Base-by-base conservation (phyloP, 257 asterid genomes). In the Jaltomata sinuosa region DNA sequence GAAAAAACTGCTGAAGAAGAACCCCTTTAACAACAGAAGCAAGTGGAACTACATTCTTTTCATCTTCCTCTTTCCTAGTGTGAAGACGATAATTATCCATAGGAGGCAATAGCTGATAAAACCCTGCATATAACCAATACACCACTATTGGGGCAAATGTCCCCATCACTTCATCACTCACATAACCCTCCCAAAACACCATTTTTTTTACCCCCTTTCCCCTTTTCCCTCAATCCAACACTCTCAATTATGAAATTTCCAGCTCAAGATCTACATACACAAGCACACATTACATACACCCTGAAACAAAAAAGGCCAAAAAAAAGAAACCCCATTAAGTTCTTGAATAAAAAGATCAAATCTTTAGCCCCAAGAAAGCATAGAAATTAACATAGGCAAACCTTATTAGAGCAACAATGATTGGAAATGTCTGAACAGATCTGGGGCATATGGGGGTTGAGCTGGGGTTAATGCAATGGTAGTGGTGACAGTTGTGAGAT, bases 181-280 rank as follows among this genome's bases (percentile, higher is more conserved):
- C 90, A 86, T 92, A 91, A 83, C 93, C 94, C 84, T 94, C 98
- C 98, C 98, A 93, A 52, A 94, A 91, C 88, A 94, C 97, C 97
- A 94, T 94, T 83, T 53, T 11, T 16, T 40, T 3, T n/a, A 19
- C 61, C 10, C 12, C 64, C 49, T 18, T 55, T 54, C 85, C 86
- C 83, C 64, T 87, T 79, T 47, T 40, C 85, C 79, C 62, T 87
- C 79, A 65, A 64, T 29, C 21, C 81, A 19, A 62, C 27, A 7
- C 76, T 79, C 54, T 52, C 65, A n/a, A 68, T 78, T 22, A 71
- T 11, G 18, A 42, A 59, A 55, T 59, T 57, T 53, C 83, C 86
- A 85, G 87, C 85, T 85, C 88, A 85, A 82, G 88, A 89, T 85
- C 88, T 86, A 84, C 52, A 80, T 40, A 83, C 47, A 40, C 62